Evolutionary conservation across 495 filamentous ascomycete species (phyloP).

Genomic region (Xylaria bambusicola): DNA sequence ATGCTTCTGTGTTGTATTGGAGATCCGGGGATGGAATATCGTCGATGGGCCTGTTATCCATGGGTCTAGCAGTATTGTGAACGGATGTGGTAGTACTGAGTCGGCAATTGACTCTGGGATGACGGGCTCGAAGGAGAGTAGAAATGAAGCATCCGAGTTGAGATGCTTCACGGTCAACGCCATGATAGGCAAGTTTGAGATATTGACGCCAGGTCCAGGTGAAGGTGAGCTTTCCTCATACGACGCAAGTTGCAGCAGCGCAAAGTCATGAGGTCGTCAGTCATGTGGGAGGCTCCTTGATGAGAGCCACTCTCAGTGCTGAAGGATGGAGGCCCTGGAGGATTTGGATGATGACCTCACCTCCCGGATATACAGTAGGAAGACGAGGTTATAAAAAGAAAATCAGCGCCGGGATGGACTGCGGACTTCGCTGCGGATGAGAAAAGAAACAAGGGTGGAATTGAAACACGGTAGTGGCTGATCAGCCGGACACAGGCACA

Average conservation of each 20-base stretch:
- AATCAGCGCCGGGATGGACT: neutral
- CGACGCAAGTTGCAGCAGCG: neutral
- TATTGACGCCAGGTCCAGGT: neutral
- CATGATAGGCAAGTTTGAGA: conserved; percentile 45
- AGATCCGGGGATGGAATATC: conserved; percentile 63
- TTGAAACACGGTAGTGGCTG: conserved; percentile 12
- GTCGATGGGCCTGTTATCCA: conserved; percentile 66
- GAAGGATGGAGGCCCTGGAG: neutral
- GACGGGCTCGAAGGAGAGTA: conserved; percentile 62
- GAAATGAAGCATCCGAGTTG: conserved; percentile 71
- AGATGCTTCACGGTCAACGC: conserved; percentile 65
- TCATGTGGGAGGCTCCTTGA: neutral
- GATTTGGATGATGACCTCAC: conserved; percentile 5
- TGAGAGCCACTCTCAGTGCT: neutral
- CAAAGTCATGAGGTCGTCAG: conserved; percentile 2
- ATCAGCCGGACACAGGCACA: neutral
- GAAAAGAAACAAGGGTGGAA: conserved; percentile 8
- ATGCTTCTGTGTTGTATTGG: conserved; percentile 55
- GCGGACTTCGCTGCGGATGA: neutral
- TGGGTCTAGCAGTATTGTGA: conserved; percentile 69
- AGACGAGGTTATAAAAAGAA: conserved; percentile 3
- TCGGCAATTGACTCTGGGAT: conserved; percentile 29
- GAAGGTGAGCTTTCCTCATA: conserved; percentile 6
- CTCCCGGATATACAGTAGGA: neutral
- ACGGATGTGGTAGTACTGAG: conserved; percentile 47